Conservation (phyloP, 2,329 filamentous ascomycete genomes). For the Trichoderma sp. region DNA sequence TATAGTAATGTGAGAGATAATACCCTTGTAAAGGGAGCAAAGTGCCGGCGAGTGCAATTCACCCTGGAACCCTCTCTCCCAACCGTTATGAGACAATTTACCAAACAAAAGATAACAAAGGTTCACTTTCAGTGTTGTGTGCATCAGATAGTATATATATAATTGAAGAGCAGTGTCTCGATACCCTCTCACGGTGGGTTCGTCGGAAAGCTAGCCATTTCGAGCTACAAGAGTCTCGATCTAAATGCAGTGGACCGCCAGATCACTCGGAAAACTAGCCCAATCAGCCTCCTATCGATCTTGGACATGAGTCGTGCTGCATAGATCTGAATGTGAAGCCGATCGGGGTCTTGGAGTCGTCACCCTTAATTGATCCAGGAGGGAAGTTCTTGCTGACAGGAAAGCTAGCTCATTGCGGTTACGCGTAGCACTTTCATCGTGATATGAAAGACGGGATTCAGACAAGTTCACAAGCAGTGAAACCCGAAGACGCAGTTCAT, state of each 20-base stretch:
- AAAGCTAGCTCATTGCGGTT: neutral
- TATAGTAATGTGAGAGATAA: too few relatives aligned
- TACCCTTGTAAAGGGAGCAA: too few relatives aligned
- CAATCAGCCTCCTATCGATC: neutral
- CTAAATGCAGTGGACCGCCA: neutral
- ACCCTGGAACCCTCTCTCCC: too few relatives aligned
- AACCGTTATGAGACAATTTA: neutral
- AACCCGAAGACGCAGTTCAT: neutral
- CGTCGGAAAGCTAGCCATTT: constrained; percentile 6
- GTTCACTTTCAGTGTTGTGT: neutral
- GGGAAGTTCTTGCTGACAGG: constrained; percentile 29
- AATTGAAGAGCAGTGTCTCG: neutral
- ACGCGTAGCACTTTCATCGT: neutral
- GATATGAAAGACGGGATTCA: neutral
- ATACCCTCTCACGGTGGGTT: neutral
- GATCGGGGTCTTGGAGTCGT: too few relatives aligned
- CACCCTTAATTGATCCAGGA: neutral
- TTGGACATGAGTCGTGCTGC: neutral
- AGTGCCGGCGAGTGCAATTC: too few relatives aligned
- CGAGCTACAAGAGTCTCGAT: neutral
- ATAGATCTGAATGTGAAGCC: neutral
- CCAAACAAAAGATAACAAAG: neutral
- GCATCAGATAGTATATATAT: neutral
- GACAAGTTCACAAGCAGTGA: neutral
- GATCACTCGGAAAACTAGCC: constrained; percentile 1